Evolutionary conservation across 192 early-diverging fungal genomes (phyloP), one percentile per base, ranked within the genome.

Genomic region (Umbelopsis sp.): DNA sequence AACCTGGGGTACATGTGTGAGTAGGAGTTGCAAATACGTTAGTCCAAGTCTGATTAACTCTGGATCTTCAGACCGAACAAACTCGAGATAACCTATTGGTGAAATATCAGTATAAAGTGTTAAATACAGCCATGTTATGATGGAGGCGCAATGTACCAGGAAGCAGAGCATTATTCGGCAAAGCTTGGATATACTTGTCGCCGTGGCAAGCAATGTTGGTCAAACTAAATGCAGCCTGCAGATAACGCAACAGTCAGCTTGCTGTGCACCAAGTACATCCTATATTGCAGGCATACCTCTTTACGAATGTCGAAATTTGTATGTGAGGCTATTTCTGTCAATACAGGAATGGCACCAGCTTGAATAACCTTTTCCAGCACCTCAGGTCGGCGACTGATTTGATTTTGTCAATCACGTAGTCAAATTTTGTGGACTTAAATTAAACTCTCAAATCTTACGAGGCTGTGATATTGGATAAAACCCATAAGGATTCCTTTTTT

Each of bases 401-500:
- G 27, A 23, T 44, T 37, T 61, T 33, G 12, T 11, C 30, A 45
- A 11, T 27, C 11, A 27, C 0, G 47, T 41, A 41, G 37, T 4
- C 10, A 6, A 41, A 10, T 41, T 10, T 9, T 41, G 37, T 9
- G 5, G 10, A 6, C 37, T 4, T 6, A 10, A 4, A 41, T 41
- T 9, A 22, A 25, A 33, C 5, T 33, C 20, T 46, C 35, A 12
- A 44, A 3, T 46, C 68, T 76, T 70, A 82, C 69, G 76, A 71
- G 5, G 90, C 88, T 0, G 91, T 91, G 50, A 91, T 83, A 58
- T 87, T 90, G 10, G 88, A 89, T 73, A 92, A 74, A 4, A 90
- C 84, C 89, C 91, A 90, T 46, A 92, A 80, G 18, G 84, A 80
- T 70, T 92, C 91, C 68, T 90, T 92, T 67, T 89, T 88, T 22